Percentiles rank a stretch among this genome's conserved stretches.
Conservation (phyloP, 495 filamentous ascomycete species). For the Neurospora sp. region DNA sequence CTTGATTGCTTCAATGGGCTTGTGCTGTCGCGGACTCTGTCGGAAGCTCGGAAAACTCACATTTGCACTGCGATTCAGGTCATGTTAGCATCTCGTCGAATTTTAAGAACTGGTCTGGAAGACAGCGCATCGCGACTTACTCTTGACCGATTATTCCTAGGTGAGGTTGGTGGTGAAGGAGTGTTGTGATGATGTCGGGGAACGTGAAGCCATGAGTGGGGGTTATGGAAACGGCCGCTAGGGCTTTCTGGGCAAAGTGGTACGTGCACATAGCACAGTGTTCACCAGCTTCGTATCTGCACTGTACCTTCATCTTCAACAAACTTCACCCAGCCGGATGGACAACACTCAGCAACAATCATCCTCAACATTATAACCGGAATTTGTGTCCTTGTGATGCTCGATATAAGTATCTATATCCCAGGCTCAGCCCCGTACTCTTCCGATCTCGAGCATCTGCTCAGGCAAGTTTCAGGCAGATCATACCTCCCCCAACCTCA, state of each 20-base stretch:
- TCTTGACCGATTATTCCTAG: conserved; percentile 28
- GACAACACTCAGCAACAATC: neutral
- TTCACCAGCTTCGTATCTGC: neutral
- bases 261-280: neutral
- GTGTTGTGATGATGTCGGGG: conserved; percentile 18
- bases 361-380: neutral
- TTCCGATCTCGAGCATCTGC: neutral
- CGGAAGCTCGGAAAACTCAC: conserved; percentile 38
- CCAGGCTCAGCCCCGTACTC: neutral
- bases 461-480: neutral
- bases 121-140: conserved; percentile 12
- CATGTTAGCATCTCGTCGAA: conserved; percentile 9
- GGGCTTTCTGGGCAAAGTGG: neutral
- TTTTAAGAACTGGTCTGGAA: too few species aligned
- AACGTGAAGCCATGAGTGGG: conserved; percentile 18
- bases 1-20: neutral
- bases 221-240: conserved; percentile 9
- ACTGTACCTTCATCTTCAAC: neutral
- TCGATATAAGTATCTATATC: neutral
- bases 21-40: neutral
- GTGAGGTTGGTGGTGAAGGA: conserved; percentile 13
- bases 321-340: too few species aligned
- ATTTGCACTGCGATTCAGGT: conserved; percentile 59
- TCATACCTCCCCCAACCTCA: conserved; percentile 1
- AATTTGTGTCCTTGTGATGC: neutral